Base-by-base conservation (phyloP, 768 basidiomycete genomes). In the Cantharellus cinnabarinus region DNA sequence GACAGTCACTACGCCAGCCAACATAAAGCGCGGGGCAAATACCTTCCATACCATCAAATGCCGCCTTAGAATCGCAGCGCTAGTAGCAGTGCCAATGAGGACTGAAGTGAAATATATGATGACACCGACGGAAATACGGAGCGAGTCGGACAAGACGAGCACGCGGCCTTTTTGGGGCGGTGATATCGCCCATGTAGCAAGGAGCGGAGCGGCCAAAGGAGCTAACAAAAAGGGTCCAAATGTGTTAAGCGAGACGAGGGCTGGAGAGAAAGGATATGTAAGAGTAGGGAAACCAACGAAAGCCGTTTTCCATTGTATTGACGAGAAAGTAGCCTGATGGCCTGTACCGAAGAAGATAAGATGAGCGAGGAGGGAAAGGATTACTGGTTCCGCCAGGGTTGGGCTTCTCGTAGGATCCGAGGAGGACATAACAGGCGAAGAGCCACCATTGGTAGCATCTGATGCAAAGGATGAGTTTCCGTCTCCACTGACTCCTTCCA, bases 21-120 rank as follows among this genome's bases (percentile, higher is more conserved):
- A 67, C 83, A 97, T 93, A 67, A 93, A 95, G 62, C 94, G 72
- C 62, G 95, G 95, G 42, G 93, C 94, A 66, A 97, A 99, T 2
- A 98, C 83, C 71, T 98, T 97, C 95, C 95, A 99, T 34, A 97
- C 91, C 91, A 95, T 95, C 63, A 95, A 69, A 68, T 97, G 91
- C 51, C 90, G 68, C 63, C 90, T 70, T 57, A 93, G 70, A 64
- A 81, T 77, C 4, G 89, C 85, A 0, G 88, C 81, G 59, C 80
- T 80, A 3, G 79, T 68, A 2, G 88, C 82, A 14, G 80, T 78
- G 3, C 85, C 82, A 3, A 91, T 65, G 1, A 89, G 69, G 34
- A 91, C 66, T 3, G 72, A 65, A 3, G 76, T 69, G 67, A 82
- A 85, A 66, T 91, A 91, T 2, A 79, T 68, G 75, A 81, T 77